phyloP scores from a whole-genome alignment of 2,329 filamentous ascomycete genomes.

The Zasmidium citrigriseum region DNA sequence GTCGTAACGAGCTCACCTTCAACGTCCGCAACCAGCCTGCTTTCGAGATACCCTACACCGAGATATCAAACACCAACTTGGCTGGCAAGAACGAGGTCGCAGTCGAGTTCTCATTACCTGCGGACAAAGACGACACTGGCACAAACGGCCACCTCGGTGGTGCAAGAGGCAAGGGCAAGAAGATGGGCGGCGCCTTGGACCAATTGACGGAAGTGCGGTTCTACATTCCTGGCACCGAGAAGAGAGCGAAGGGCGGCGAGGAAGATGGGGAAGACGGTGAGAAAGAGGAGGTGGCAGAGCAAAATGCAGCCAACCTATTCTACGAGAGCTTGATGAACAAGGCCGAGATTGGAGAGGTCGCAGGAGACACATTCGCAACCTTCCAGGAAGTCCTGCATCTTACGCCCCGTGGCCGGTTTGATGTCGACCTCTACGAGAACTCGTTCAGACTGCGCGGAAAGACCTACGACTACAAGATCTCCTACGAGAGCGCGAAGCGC shows the following conservation, averaged over 20 bases:
- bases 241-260: slow-evolving; percentile 68
- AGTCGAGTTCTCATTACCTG: slow-evolving; percentile 83
- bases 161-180: slow-evolving; percentile 76
- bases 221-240: slow-evolving; percentile 91
- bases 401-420: slow-evolving; percentile 97
- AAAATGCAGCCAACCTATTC: slow-evolving; percentile 95
- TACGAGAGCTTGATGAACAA: slow-evolving; percentile 98
- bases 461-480: slow-evolving; percentile 99
- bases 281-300: slow-evolving; percentile 69
- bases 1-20: slow-evolving; percentile 91
- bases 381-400: slow-evolving; percentile 97
- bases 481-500: slow-evolving; percentile 97
- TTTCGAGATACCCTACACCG: slow-evolving; percentile 95
- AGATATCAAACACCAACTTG: slow-evolving; percentile 96
- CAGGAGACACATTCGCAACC: slow-evolving; percentile 96
- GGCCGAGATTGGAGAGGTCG: slow-evolving; percentile 97
- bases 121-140: slow-evolving; percentile 69
- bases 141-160: slow-evolving; percentile 74
- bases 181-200: slow-evolving; percentile 83
- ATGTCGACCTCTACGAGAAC: slow-evolving; percentile 98
- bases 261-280: slow-evolving; percentile 64
- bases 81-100: slow-evolving; percentile 97
- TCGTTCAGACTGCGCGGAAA: slow-evolving; percentile 97
- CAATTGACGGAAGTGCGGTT: slow-evolving; percentile 98
- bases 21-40: slow-evolving; percentile 95